Base-by-base conservation (phyloP, 345 rosid species). In the Pistacia vera region DNA sequence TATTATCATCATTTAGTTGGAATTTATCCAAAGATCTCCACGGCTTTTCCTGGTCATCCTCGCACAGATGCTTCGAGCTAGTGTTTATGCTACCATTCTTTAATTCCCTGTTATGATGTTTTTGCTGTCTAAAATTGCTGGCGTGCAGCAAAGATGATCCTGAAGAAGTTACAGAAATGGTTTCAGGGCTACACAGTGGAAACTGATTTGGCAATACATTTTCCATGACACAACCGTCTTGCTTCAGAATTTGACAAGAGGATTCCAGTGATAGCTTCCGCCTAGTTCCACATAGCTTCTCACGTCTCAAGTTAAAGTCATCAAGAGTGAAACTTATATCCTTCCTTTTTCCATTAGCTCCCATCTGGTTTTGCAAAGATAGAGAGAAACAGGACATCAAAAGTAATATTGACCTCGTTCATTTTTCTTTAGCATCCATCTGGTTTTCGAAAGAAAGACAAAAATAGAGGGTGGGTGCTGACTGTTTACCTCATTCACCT, bases 181-280 rank as follows among this genome's bases (percentile, higher is more conserved):
- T 11, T 58, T 6, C 78, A 10, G 66, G 64, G 4, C 18, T 51
- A 17, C 8, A 4, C 66, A 49, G 30, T 10, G 84, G 52, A 44
- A 68, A 73, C 11, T 73, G 62, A 68, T 81, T 78, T 33, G 72
- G 69, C 25, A 75, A 74, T 54, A 63, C 49, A 46, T 57, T 57
- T 61, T 82, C 79, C 63, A 54, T 75, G 63, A 51, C 71, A 61
- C 6, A 71, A 38, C 38, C 70, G 58, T 81, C 79, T 54, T 69
- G 75, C 77, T 78, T 83, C 68, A 73, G 80, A 60, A 55, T 71
- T 22, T 68, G 77, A 81, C 57, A 68, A 75, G 79, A 82, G 55
- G 80, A 77, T 4, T 78, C 81, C 44, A 83, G 75, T n/a, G 89
- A 83, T 70, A 82, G 62, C 57, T 80, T 85, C 79, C 74, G 68